Conservation (phyloP, 169 alveolate species). For the Plasmodium sp. region DNA sequence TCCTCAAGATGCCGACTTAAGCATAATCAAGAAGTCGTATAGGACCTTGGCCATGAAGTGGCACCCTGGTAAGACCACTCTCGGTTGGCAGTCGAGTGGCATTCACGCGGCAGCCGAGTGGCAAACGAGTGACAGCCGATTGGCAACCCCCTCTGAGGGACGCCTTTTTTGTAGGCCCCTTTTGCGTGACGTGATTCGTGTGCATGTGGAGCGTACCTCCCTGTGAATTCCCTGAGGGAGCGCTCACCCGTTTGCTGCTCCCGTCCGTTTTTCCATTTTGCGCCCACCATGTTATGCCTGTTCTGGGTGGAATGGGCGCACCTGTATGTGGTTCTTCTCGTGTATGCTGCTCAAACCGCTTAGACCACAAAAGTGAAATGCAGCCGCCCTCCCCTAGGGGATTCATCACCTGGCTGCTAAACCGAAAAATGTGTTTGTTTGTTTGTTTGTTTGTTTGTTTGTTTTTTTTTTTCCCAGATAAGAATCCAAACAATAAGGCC, state of each 20-base stretch:
- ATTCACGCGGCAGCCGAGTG: neutral
- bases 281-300: neutral
- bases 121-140: neutral
- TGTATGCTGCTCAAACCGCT: neutral
- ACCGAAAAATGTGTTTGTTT: neutral
- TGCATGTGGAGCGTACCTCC: neutral
- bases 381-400: neutral
- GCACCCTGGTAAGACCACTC: slow-evolving; percentile 81
- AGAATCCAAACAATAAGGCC: slow-evolving; percentile 77
- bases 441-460: neutral
- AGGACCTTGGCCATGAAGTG: slow-evolving; percentile 80
- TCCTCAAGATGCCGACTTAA: slow-evolving; percentile 77
- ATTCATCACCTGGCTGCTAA: neutral
- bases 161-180: neutral
- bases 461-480: slow-evolving; percentile 50
- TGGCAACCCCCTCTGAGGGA: neutral
- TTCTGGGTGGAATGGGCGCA: neutral
- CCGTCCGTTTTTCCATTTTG: neutral
- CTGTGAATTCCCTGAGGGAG: neutral
- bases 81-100: neutral
- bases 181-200: neutral
- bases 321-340: neutral
- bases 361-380: neutral
- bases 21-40: slow-evolving; percentile 78
- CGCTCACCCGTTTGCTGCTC: neutral